Percentiles rank a stretch among this genome's conserved stretches.
These are phyloP conservation scores for Zizania latifolia DNA, from an alignment of 176 grass and related monocot genomes.

Conservation along the genomic window DNA sequence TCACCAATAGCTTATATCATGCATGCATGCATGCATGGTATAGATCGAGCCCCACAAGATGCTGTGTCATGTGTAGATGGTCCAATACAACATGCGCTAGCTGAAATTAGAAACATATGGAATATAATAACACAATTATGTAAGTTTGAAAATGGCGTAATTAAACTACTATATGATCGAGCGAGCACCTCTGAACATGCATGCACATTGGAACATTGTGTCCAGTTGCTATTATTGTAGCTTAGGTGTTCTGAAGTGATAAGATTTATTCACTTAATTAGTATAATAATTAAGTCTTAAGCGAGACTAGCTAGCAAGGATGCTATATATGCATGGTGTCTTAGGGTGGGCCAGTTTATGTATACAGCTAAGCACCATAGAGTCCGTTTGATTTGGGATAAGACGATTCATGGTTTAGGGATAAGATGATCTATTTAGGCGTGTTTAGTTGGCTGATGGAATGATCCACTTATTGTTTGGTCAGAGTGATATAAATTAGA, in stretches of 20 bases:
- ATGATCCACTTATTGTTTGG: too few species aligned
- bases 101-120: not conserved
- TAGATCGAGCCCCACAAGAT: not conserved
- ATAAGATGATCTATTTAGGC: too few species aligned
- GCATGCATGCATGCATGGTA: not conserved
- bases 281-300: not conserved
- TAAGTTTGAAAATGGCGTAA: conserved; percentile 10
- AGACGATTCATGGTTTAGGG: too few species aligned
- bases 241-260: not conserved
- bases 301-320: not conserved
- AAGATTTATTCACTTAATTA: conserved; percentile 3
- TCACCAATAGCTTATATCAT: not conserved
- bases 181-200: not conserved
- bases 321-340: not conserved
- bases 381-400: too few species aligned
- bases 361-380: conserved; percentile 31
- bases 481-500: too few species aligned
- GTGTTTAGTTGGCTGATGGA: too few species aligned
- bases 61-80: not conserved
- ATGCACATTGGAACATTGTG: not conserved
- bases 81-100: not conserved
- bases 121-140: not conserved
- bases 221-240: not conserved
- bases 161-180: too few species aligned
- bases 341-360: not conserved